phyloP scores from a whole-genome alignment of 345 rosid genomes.

The Tarenaya hassleriana region DNA sequence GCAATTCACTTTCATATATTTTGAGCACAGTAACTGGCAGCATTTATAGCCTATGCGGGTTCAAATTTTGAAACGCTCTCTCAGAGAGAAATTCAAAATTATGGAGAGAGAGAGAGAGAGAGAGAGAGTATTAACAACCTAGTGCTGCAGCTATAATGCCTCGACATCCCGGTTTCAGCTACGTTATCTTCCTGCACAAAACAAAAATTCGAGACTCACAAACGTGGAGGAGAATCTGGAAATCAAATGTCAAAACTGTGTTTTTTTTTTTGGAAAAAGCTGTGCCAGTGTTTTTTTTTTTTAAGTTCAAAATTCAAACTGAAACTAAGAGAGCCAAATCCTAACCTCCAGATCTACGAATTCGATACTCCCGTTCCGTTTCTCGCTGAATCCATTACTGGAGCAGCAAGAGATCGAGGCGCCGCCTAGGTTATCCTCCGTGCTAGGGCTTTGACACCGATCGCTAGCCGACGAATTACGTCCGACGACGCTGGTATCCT shows the following conservation, averaged over 20 bases:
- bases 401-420: slow-evolving; percentile 21
- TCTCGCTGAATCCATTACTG: slow-evolving; percentile 14
- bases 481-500: slow-evolving; percentile 22
- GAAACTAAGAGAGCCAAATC: not conserved
- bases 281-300: not conserved
- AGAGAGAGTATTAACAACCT: slow-evolving; percentile 14
- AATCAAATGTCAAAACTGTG: not conserved
- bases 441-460: slow-evolving; percentile 3
- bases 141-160: slow-evolving; percentile 14
- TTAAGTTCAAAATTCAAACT: too few species aligned
- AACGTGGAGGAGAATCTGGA: not conserved
- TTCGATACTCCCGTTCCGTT: slow-evolving; percentile 23
- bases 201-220: not conserved
- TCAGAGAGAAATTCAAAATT: slow-evolving; percentile 4
- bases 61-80: not conserved
- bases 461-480: slow-evolving; percentile 19
- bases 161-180: slow-evolving; percentile 15
- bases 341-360: slow-evolving; percentile 13
- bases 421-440: not conserved
- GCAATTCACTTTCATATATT: not conserved
- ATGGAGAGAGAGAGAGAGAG: not conserved
- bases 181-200: slow-evolving; percentile 14
- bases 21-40: too few species aligned
- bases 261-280: too few species aligned
- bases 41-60: too few species aligned